Conservation (phyloP, 345 rosid genomes). For the Eucalyptus sp. region DNA sequence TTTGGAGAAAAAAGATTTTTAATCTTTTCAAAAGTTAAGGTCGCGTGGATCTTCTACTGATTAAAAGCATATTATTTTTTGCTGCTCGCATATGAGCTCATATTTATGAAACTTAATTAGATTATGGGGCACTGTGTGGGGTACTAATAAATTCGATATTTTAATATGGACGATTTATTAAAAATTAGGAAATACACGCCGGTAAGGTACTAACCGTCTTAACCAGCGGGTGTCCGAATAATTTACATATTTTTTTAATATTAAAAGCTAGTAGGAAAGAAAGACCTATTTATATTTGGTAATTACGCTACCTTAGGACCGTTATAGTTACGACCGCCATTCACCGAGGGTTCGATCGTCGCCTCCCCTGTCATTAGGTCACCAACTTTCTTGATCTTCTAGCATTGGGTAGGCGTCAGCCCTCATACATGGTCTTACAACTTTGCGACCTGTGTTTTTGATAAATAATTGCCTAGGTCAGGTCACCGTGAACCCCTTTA, state of each 20-base stretch:
- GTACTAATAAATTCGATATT: neutral
- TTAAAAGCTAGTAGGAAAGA: neutral
- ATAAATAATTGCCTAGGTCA: too few species aligned
- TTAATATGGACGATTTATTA: neutral
- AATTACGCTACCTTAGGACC: neutral
- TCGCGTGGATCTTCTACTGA: neutral
- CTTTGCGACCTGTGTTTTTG: rapidly evolving
- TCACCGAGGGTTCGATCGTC: rapidly evolving
- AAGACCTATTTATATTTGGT: neutral
- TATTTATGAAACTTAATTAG: neutral
- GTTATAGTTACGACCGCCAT: rapidly evolving
- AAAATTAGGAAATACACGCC: neutral
- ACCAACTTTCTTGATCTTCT: too few species aligned
- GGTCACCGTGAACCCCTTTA: rapidly evolving
- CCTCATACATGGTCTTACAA: too few species aligned
- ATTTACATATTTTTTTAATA: neutral
- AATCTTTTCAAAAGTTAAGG: neutral
- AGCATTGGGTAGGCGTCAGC: too few species aligned
- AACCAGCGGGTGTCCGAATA: neutral
- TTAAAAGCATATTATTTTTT: neutral
- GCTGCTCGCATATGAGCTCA: neutral
- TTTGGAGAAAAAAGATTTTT: neutral
- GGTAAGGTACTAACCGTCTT: neutral
- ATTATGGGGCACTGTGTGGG: neutral
- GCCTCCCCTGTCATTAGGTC: too few species aligned